Conservation (phyloP, 192 early-diverging fungal species). For the Coemansia sp. region DNA sequence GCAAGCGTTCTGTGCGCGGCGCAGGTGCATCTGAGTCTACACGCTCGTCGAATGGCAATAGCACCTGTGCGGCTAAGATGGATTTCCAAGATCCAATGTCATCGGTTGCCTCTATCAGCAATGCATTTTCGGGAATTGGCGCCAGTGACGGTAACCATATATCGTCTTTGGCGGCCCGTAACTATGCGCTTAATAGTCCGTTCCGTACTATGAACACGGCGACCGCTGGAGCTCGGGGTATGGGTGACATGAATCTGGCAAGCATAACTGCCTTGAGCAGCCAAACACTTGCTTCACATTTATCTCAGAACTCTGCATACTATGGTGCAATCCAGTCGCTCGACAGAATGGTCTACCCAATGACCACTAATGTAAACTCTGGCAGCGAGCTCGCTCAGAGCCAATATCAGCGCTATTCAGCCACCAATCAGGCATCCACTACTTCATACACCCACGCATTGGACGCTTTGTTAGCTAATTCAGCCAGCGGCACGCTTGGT, state of each 20-base stretch:
- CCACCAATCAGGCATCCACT: background rate
- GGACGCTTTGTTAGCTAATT: conserved; percentile 14
- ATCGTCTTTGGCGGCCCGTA: conserved; percentile 4
- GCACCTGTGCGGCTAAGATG: background rate
- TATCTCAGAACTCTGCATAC: conserved; percentile 29
- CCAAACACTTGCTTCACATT: conserved; percentile 21
- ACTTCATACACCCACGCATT: conserved; percentile 11
- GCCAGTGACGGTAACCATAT: background rate
- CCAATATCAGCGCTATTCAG: conserved; percentile 8
- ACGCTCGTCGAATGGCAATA: background rate
- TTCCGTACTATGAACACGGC: conserved; percentile 22
- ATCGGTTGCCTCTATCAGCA: conserved; percentile 7
- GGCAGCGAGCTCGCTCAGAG: background rate
- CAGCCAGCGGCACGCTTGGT: background rate
- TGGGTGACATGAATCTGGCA: conserved; percentile 25
- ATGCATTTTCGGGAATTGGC: conserved; percentile 9
- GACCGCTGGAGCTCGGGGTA: background rate
- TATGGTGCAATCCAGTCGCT: conserved; percentile 42
- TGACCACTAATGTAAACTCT: background rate
- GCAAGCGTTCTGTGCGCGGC: conserved; percentile 42
- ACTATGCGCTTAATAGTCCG: conserved; percentile 12
- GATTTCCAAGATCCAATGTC: conserved; percentile 3
- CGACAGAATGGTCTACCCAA: conserved; percentile 29
- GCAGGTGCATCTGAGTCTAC: conserved; percentile 3
- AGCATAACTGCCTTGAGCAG: conserved; percentile 22